Base-by-base conservation (phyloP, 2,329 filamentous ascomycete genomes). In the Trichoderma gracile region DNA sequence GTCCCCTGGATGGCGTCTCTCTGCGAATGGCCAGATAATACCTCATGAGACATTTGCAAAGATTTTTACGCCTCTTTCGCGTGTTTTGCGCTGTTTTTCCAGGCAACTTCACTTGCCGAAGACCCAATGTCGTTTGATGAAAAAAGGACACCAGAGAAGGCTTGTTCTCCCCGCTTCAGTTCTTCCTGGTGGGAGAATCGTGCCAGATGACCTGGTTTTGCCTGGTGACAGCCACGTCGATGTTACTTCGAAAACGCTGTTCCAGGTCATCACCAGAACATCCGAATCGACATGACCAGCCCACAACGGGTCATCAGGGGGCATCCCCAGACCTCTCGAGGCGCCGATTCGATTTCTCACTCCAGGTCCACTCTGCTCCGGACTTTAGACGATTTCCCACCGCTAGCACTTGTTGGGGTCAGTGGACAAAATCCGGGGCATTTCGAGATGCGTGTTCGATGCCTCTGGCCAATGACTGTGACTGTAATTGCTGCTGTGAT, bases 341-440 rank as follows among this genome's bases (percentile, higher is more conserved):
- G 43, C 38, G 40, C 45, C 23, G 56, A 47, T 60, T 46, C 23
- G 56, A 47, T 60, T 46, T 27, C 25, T 27, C 57, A 52, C 57
- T 60, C 57, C 33, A 38, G 33, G 33, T 38, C 33, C 57, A 60
- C 57, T 47, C 19, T 49, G 25, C 25, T 60, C 21, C 33, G 38
- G 27, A 33, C 25, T 56, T 17, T 43, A 25, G 47, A 42, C 40
- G 25, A 45, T 42, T 38, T 14, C 33, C 33, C 33, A 38, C 33
- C 33, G 14, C 57, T 50, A 23, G 49, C 30, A 27, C 25, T 12
- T 40, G 43, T 46, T 30, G 30, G 43, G 30, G 21, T 49, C 33
- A 14, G 43, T 40, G 45, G 57, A 52, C 40, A 21, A 27, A 60
- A 60, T 60, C 57, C 23, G 57, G 57, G 57, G 57, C 27, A 42